phyloP scores from a whole-genome alignment of 2,329 filamentous ascomycete species.

The Zymoseptoria brevis region DNA sequence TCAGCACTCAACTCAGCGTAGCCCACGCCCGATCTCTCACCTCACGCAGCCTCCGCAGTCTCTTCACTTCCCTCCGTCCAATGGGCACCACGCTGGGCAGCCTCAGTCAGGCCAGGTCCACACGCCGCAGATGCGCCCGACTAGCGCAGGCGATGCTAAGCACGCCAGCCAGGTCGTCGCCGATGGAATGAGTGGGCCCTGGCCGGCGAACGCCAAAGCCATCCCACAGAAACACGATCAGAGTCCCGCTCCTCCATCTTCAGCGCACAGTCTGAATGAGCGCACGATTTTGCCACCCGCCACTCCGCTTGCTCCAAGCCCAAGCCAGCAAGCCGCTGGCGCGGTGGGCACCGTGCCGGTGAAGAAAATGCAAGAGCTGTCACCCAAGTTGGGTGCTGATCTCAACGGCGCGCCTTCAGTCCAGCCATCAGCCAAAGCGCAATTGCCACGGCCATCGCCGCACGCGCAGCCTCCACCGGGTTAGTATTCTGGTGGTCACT shows the following conservation, averaged over 20 bases:
- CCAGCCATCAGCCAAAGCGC: not conserved
- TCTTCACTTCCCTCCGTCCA: slow-evolving; percentile 6
- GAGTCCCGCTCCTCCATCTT: slow-evolving; percentile 14
- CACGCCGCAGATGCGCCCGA: slow-evolving; percentile 14
- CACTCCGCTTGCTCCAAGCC: slow-evolving; percentile 22
- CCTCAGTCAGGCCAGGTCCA: not conserved
- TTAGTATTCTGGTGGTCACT: not conserved
- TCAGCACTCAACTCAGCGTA: slow-evolving; percentile 1
- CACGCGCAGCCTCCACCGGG: not conserved
- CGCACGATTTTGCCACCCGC: slow-evolving; percentile 19
- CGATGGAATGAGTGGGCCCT: slow-evolving; percentile 29
- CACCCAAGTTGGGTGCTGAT: not conserved
- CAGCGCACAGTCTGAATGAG: slow-evolving; percentile 13
- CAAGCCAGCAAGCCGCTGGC: slow-evolving; percentile 17
- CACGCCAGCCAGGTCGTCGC: slow-evolving; percentile 20
- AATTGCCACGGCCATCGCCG: not conserved
- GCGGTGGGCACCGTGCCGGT: slow-evolving; percentile 23
- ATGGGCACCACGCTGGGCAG: slow-evolving; percentile 6
- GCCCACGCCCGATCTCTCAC: slow-evolving; percentile 2
- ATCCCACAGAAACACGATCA: slow-evolving; percentile 29
- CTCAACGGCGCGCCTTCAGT: not conserved
- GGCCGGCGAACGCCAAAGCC: slow-evolving; percentile 22
- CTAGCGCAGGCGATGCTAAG: slow-evolving; percentile 7
- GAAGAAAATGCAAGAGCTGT: slow-evolving; percentile 20
- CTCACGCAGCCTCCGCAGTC: slow-evolving; percentile 9